Conservation (phyloP, 2,329 filamentous ascomycete species). For the Lecanoromycetidae sp. region DNA sequence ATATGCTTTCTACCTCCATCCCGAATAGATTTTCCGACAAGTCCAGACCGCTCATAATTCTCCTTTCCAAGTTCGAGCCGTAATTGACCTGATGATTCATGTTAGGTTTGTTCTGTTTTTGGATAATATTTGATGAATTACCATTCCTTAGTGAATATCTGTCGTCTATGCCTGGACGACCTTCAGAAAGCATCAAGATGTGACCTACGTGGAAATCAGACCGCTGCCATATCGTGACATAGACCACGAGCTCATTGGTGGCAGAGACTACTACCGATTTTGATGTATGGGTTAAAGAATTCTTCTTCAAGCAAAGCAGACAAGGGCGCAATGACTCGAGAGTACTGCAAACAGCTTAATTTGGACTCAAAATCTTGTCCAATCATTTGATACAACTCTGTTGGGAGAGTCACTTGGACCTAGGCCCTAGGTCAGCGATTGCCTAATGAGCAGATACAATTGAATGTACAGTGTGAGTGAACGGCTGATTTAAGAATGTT, state of each 20-base stretch:
- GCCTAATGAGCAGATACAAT: not conserved
- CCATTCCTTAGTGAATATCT: constrained; percentile 61
- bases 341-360: constrained; percentile 41
- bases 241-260: too few species aligned
- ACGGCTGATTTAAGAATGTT: constrained; percentile 51
- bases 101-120: too few species aligned
- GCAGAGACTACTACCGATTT: constrained; percentile 59
- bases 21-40: constrained; percentile 57
- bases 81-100: constrained; percentile 52
- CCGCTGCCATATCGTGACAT: constrained; percentile 11
- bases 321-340: constrained; percentile 59
- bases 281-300: constrained; percentile 79
- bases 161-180: constrained; percentile 56
- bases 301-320: constrained; percentile 57
- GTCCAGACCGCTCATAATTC: constrained; percentile 68
- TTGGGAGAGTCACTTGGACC: constrained; percentile 62
- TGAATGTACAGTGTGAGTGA: constrained; percentile 51
- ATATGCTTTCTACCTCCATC: constrained; percentile 48
- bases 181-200: constrained; percentile 73
- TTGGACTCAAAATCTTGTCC: constrained; percentile 39
- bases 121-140: constrained; percentile 23
- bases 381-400: constrained; percentile 46
- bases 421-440: constrained; percentile 21
- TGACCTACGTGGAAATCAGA: constrained; percentile 44
- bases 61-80: constrained; percentile 68